A percentile compares a stretch with the other conserved stretches of the same genome.
phyloP scores from a whole-genome alignment of 345 rosid genomes.

The Kernera saxatilis region DNA sequence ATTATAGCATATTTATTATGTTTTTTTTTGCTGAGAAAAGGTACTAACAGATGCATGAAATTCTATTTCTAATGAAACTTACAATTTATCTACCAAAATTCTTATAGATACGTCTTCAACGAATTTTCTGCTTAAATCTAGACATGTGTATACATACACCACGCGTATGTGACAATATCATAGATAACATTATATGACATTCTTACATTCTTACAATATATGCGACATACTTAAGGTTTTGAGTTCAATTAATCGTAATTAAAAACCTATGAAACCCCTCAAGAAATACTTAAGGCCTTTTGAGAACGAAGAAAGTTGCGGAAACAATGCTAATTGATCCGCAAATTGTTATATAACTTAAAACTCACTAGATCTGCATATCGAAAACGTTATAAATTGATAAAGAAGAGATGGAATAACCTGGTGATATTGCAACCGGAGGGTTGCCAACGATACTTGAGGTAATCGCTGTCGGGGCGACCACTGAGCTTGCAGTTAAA shows the following conservation, averaged over 20 bases:
- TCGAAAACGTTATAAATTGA: not conserved
- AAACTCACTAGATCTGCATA: not conserved
- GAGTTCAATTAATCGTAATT: not conserved
- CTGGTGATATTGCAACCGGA: conserved; percentile 43
- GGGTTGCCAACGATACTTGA: conserved; percentile 68
- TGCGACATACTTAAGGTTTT: not conserved
- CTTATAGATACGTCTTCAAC: not conserved
- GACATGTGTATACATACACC: not conserved
- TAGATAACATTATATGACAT: too few species aligned
- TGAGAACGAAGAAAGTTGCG: not conserved
- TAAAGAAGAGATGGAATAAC: conserved; percentile 23
- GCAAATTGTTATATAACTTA: not conserved
- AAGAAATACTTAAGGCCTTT: not conserved
- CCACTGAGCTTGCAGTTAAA: conserved; percentile 57
- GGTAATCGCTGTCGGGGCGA: conserved; percentile 52
- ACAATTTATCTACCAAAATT: too few species aligned
- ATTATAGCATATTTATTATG: too few species aligned
- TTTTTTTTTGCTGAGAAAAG: too few species aligned
- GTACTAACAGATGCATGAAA: too few species aligned
- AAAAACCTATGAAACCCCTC: not conserved
- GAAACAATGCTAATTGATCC: not conserved
- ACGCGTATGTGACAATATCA: not conserved
- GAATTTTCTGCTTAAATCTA: not conserved
- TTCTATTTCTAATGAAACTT: too few species aligned
- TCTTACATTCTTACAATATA: too few species aligned